Evolutionary conservation across 257 asterid species (phyloP).

Genomic region (Plantago ovata): DNA sequence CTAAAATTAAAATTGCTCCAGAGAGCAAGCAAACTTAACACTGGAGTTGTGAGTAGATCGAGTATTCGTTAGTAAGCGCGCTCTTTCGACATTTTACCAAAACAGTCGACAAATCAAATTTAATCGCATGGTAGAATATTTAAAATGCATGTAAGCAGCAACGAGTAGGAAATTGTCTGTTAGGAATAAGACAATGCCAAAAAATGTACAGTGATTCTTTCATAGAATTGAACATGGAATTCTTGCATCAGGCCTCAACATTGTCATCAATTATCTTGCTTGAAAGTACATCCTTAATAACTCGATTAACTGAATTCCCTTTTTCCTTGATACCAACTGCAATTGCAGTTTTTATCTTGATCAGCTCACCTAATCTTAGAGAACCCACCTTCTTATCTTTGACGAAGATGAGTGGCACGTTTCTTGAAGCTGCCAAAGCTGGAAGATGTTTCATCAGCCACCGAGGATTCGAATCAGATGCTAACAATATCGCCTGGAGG

Average conservation of each 20-base stretch:
- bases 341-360: slow-evolving; percentile 76
- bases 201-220: not conserved
- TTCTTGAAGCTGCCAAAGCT: slow-evolving; percentile 64
- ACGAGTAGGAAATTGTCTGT: no score
- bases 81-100: no score
- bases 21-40: no score
- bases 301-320: slow-evolving; percentile 50
- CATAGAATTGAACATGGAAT: not conserved
- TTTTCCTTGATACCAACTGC: slow-evolving; percentile 79
- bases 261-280: slow-evolving; percentile 17
- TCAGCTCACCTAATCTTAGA: slow-evolving; percentile 66
- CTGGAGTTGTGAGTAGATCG: no score
- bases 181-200: not conserved
- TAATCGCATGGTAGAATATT: no score
- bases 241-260: slow-evolving; percentile 10
- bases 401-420: slow-evolving; percentile 59
- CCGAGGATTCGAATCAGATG: slow-evolving; percentile 81
- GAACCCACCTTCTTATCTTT: slow-evolving; percentile 72
- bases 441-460: slow-evolving; percentile 73
- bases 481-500: slow-evolving; percentile 81
- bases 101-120: no score
- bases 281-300: slow-evolving; percentile 30
- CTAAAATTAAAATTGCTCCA: no score
- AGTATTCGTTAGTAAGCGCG: no score
- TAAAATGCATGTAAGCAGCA: no score